Evolutionary conservation across 2,329 filamentous ascomycete genomes (phyloP).

Genomic region (Diaporthe sp.): DNA sequence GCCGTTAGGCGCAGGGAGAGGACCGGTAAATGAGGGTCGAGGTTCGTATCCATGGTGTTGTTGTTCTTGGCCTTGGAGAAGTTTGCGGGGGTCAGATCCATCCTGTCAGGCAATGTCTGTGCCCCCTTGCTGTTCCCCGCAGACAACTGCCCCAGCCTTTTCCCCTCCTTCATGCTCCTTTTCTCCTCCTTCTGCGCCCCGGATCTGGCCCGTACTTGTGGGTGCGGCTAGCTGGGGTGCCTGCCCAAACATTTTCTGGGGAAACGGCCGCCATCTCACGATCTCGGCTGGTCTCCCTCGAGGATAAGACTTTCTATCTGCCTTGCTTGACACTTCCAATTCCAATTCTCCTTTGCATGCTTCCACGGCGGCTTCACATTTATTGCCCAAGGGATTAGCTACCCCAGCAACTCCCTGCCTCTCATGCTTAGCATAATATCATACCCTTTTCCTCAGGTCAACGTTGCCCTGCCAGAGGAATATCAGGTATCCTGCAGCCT

Average conservation of each 20-base stretch:
- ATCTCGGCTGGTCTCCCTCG: not conserved
- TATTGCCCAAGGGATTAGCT: not conserved
- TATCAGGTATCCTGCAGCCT: not conserved
- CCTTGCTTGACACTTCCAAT: not conserved
- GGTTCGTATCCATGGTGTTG: slow-evolving; percentile 10
- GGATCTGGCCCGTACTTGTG: slow-evolving; percentile 6
- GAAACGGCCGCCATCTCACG: not conserved
- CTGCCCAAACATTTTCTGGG: not conserved
- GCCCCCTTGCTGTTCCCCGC: not conserved
- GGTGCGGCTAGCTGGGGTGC: not conserved
- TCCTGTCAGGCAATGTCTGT: slow-evolving; percentile 1
- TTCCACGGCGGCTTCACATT: slow-evolving; percentile 23
- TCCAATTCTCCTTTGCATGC: not conserved
- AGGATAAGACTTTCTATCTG: not conserved
- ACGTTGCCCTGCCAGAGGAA: not conserved
- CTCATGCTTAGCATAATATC: not conserved
- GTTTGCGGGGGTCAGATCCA: slow-evolving; percentile 11
- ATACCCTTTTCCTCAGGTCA: not conserved
- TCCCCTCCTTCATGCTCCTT: not conserved
- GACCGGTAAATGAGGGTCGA: not conserved
- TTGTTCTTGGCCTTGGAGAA: slow-evolving; percentile 18
- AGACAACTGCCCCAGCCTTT: slow-evolving; percentile 7
- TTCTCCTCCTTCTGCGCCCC: not conserved
- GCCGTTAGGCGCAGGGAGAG: slow-evolving; percentile 5
- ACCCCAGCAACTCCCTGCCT: not conserved